phyloP scores from a whole-genome alignment of 306 rosid genomes.

The Psophocarpus tetragonolobus region DNA sequence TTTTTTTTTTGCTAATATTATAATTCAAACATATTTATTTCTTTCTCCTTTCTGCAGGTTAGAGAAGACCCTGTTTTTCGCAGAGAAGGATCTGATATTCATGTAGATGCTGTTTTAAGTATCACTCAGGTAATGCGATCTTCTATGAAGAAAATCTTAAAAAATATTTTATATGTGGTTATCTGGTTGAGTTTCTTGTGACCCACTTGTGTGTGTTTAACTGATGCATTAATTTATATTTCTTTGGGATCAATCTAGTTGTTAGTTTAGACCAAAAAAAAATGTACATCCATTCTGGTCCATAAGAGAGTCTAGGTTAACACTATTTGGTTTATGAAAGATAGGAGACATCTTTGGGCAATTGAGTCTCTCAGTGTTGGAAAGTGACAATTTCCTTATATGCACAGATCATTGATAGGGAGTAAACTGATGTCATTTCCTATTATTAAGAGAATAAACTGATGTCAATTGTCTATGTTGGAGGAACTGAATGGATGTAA shows the following conservation, averaged over 20 bases:
- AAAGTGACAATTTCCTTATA: not conserved
- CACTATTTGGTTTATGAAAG: not conserved
- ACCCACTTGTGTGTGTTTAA: not conserved
- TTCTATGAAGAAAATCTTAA: not conserved
- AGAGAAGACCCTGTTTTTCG: conserved; percentile 93
- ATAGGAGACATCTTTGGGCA: not conserved
- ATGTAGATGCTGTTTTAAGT: conserved; percentile 81
- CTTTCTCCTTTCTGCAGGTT: conserved; percentile 50
- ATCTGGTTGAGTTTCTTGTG: not conserved
- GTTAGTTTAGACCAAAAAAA: not conserved
- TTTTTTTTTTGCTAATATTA: not conserved
- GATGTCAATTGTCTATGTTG: not conserved
- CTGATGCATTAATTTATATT: conserved; percentile 4
- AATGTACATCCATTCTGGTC: not conserved
- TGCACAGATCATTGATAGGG: not conserved
- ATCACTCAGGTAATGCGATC: conserved; percentile 75
- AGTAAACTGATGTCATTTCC: not conserved
- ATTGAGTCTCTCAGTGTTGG: not conserved
- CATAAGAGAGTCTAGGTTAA: not conserved
- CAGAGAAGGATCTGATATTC: conserved; percentile 88
- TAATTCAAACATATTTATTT: not conserved
- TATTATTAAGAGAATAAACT: not conserved
- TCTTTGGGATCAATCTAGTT: conserved; percentile 1
- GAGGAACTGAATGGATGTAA: not conserved
- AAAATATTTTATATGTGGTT: conserved; percentile 14